Percentiles rank a stretch among this genome's conserved stretches.
These are phyloP conservation scores for Gracilaria domingensis DNA, from an alignment of 23 red algal species.

Conservation along the genomic window DNA sequence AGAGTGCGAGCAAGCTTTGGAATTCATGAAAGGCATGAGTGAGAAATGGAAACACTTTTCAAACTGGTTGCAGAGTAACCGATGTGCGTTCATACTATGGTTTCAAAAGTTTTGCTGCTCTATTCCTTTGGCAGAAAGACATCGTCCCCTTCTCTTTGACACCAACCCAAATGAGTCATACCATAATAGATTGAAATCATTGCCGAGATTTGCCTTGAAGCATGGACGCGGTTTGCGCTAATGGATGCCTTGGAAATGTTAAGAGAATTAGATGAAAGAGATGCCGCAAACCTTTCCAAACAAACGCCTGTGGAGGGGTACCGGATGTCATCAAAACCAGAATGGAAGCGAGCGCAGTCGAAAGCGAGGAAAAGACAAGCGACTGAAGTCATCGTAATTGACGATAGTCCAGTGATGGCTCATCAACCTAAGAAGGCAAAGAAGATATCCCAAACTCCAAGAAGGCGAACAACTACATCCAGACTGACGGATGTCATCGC, in stretches of 20 bases:
- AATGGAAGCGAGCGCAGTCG: not conserved
- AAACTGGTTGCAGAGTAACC: too few species aligned
- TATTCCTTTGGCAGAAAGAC: not conserved
- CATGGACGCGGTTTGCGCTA: not conserved
- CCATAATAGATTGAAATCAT: not conserved
- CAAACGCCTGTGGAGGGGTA: not conserved
- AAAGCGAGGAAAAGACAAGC: not conserved
- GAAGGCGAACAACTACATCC: not conserved
- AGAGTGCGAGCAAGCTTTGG: too few species aligned
- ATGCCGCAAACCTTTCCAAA: not conserved
- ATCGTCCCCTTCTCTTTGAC: not conserved
- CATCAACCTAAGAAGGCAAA: not conserved
- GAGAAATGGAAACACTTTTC: too few species aligned
- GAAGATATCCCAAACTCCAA: not conserved
- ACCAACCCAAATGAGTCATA: not conserved
- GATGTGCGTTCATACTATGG: not conserved
- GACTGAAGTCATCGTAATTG: not conserved
- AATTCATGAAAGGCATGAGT: too few species aligned
- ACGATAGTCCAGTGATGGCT: not conserved
- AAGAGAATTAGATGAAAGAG: not conserved
- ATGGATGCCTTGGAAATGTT: not conserved
- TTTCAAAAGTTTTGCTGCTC: not conserved
- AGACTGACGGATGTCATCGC: not conserved
- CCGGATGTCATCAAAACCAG: not conserved
- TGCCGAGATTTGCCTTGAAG: not conserved